Base-by-base conservation (phyloP, 2,329 filamentous ascomycete genomes). In the Amauroascus verrucosus region DNA sequence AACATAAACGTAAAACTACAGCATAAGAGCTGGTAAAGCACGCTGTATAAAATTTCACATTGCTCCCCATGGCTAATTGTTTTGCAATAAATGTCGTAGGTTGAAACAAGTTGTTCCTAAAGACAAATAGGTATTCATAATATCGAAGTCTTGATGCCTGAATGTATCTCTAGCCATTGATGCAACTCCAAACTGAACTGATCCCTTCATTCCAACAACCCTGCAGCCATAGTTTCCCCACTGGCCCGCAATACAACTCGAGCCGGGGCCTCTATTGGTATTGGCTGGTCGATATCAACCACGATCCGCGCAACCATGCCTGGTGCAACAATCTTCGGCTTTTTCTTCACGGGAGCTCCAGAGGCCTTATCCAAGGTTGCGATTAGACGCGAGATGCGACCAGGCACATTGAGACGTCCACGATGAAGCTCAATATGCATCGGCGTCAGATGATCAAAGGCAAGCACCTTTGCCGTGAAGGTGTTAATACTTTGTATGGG, bases 351-450 rank as follows among this genome's bases (percentile, higher is more conserved):
- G 0, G 85, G 72, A n/a, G 79, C 76, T 0, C 89, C 91, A 1
- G 80, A 87, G 7, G 77, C 76, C 70, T 94, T 94, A 67, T 96
- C 87, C 41, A 97, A 69, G 1, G 83, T 76, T 0, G 85, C 86
- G 7, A 85, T 71, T 58, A 97, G 76, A 57, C 81, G 79, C 50
- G 77, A 76, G 38, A 98, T 85, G 46, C 80, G 79, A 0, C 86
- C 93, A 0, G 87, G 78, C 0, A 83, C 82, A 66, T 95, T 86
- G 48, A 97, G 71, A 7, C 89, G 78, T 0, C 93, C 93, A 18
- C 88, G 77, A 67, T 96, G 90, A 7, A 98, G 82, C 63, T 97
- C 91, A 8, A 97, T 81, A 22, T 82, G 81, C 81, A 91, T 93
- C 0, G 91, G 91, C 70, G 90, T 84, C 14, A 98, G 71, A 58